Conservation (phyloP, 805 yeast genomes). For the Ogataea minuta region DNA sequence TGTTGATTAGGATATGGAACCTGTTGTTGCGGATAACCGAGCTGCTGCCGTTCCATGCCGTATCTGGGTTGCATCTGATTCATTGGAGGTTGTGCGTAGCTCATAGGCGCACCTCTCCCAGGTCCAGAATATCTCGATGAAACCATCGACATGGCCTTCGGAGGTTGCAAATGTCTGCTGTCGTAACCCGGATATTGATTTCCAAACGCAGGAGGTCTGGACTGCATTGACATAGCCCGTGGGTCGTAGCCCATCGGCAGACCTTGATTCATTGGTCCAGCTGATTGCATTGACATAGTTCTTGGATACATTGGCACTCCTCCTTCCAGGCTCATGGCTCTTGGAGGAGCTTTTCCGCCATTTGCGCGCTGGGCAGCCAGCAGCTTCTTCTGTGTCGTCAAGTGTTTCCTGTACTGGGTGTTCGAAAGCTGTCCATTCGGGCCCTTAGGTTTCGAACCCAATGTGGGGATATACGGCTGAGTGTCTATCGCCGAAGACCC, state of each 20-base stretch:
- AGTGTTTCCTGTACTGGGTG: conserved; percentile 65
- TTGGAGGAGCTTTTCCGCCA: conserved; percentile 29
- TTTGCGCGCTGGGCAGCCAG: conserved; percentile 37
- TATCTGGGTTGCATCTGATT: not conserved
- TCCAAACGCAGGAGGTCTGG: conserved; percentile 20
- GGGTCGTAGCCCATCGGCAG: conserved; percentile 31
- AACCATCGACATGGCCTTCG: conserved; percentile 23
- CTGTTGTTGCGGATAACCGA: not conserved
- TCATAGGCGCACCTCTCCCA: conserved; percentile 5
- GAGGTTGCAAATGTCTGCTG: conserved; percentile 8
- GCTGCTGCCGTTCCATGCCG: not conserved
- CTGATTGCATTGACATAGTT: conserved; percentile 29
- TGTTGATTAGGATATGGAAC: not conserved
- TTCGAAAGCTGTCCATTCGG: conserved; percentile 41
- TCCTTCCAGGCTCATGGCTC: conserved; percentile 36
- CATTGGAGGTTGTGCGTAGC: not conserved
- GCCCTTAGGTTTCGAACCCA: conserved; percentile 38
- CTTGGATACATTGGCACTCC: conserved; percentile 23
- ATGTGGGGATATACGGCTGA: conserved; percentile 73
- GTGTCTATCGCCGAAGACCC: conserved; percentile 50
- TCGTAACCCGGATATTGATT: conserved; percentile 14
- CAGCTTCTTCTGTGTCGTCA: conserved; percentile 65
- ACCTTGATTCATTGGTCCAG: conserved; percentile 9
- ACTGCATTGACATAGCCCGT: conserved; percentile 46
- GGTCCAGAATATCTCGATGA: conserved; percentile 11